These are phyloP conservation scores for Pseudopithomyces maydicus DNA, from an alignment of 2,329 filamentous ascomycete species.

Conservation along the genomic window DNA sequence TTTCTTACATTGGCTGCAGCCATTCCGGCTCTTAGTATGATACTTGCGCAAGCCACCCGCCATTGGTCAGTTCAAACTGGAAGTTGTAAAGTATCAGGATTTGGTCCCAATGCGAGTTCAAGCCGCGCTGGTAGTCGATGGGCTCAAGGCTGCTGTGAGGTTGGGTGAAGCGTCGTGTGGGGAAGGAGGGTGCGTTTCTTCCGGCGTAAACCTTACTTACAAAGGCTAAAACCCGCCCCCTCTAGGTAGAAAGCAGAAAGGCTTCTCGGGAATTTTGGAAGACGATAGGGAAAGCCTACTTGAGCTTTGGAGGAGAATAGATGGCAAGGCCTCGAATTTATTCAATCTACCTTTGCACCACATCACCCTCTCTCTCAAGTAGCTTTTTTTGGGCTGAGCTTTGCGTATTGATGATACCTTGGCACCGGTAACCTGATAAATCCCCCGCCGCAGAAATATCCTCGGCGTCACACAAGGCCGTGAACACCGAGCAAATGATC, in stretches of 20 bases:
- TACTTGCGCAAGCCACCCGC: constrained; percentile 19
- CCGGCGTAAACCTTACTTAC: constrained; percentile 14
- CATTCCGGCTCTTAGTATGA: constrained; percentile 29
- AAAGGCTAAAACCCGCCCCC: constrained; percentile 2
- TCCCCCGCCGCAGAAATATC: not conserved
- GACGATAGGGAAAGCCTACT: too few species aligned
- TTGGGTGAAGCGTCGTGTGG: constrained; percentile 5
- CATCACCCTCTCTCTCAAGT: not conserved
- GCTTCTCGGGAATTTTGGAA: too few species aligned
- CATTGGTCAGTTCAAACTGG: constrained; percentile 7
- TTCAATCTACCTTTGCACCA: not conserved
- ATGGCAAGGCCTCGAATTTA: not conserved
- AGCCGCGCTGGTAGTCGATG: constrained; percentile 3
- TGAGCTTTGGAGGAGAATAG: too few species aligned
- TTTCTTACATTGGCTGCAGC: constrained; percentile 32
- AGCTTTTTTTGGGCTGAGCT: not conserved
- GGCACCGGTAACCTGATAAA: not conserved
- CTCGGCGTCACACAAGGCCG: not conserved
- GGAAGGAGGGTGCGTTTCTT: constrained; percentile 1
- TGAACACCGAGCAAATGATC: not conserved
- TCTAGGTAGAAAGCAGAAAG: not conserved
- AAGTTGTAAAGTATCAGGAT: not conserved
- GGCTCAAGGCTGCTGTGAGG: not conserved
- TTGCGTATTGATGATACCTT: not conserved
- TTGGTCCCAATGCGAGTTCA: not conserved